phyloP scores from a whole-genome alignment of 805 yeast genomes.

The Candida michaelii region DNA sequence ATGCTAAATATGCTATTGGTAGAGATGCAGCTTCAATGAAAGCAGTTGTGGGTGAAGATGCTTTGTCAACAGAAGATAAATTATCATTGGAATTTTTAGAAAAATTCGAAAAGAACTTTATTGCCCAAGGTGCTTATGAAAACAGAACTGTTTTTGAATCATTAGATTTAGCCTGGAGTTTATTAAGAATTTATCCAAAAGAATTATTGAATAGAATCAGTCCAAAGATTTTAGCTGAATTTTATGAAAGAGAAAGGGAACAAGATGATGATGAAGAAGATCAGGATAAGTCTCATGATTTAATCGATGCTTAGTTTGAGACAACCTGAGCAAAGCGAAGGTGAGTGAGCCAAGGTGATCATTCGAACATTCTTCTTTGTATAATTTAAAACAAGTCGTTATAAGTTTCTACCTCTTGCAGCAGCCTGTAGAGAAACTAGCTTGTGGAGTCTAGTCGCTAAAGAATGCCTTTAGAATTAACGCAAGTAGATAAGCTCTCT shows the following conservation, averaged over 20 bases:
- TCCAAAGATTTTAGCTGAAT: slow-evolving; percentile 93
- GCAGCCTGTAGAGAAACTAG: too few relatives aligned
- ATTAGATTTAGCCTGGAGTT: slow-evolving; percentile 96
- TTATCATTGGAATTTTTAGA: slow-evolving; percentile 96
- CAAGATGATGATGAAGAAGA: slow-evolving; percentile 49
- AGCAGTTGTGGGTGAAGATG: slow-evolving; percentile 99
- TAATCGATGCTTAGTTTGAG: slow-evolving; percentile 46
- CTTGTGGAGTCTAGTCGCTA: too few relatives aligned
- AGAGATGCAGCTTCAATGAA: slow-evolving; percentile 99
- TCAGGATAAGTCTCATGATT: slow-evolving; percentile 31
- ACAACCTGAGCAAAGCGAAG: too few relatives aligned
- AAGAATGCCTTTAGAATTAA: too few relatives aligned
- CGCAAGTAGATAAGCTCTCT: too few relatives aligned
- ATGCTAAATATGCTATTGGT: slow-evolving; percentile 99
- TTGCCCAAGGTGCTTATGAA: slow-evolving; percentile 96
- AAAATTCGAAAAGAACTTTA: slow-evolving; percentile 94
- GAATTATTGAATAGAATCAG: slow-evolving; percentile 98
- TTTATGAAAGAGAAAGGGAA: slow-evolving; percentile 85
- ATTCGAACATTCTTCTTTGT: too few relatives aligned
- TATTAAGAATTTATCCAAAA: slow-evolving; percentile 97
- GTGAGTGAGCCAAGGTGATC: too few relatives aligned
- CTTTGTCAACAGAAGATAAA: slow-evolving; percentile 95
- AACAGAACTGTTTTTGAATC: slow-evolving; percentile 92
- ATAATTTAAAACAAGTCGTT: too few relatives aligned
- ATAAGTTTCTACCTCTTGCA: too few relatives aligned